Evolutionary conservation across 305 asterid genomes (phyloP), one percentile per base, ranked within the genome.

Genomic region (Rubia peregrina): DNA sequence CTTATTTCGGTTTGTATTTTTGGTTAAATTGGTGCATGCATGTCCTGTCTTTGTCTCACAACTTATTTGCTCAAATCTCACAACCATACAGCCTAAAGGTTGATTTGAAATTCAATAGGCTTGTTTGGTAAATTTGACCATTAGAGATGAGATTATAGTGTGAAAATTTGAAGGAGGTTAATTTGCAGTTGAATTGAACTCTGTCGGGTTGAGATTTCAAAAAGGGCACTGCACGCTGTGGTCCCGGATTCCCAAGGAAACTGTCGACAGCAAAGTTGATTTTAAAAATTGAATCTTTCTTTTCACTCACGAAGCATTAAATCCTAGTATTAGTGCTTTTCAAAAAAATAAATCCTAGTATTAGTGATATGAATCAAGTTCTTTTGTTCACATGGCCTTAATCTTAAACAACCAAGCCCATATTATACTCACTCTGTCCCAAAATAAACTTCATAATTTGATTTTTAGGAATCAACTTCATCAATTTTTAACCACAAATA

Each of bases 1-100:
- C 38, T 48, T 11, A 11, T 44, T 44, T 7, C n/a, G 7, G 13
- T 57, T 60, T 60, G 38, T 22, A 10, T 10, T 21, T 59, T 22
- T 67, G 56, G n/a, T 68, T 77, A 72, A 38, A 55, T 71, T 75
- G 67, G 80, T 71, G 79, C 80, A 77, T 67, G 82, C 83, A 73
- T 73, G 76, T 48, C 70, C 55, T 68, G 53, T 73, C 77, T 60
- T 69, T 73, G 69, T 17, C 59, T 51, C 51, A 42, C 11, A 1
- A 7, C 46, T 14, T 7, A 4, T 6, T 14, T 48, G 55, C 19
- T 5, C 22, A 51, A 51, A n/a, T n/a, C 59, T 7, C 59, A n/a
- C n/a, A n/a, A 1, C 59, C 59, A 17, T 17, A 17, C 46, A 13
- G 46, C 5, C 6, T 5, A n/a, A 0, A n/a, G 55, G 0, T 4